phyloP scores from a whole-genome alignment of 2,329 filamentous ascomycete species.

The Exophiala bonariae region DNA sequence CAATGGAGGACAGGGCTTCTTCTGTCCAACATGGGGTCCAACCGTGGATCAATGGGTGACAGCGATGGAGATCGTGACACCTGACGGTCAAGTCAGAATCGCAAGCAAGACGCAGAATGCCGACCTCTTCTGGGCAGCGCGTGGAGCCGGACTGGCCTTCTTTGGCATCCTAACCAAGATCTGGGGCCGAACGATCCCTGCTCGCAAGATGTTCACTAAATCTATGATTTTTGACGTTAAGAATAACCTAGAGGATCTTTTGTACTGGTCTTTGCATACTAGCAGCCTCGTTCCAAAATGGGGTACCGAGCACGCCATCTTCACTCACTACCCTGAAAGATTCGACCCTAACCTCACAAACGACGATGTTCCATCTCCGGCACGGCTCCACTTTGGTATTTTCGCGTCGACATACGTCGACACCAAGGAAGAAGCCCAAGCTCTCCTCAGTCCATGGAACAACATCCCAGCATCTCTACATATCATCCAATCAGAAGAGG shows the following conservation, averaged over 20 bases:
- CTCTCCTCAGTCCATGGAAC: too few relatives aligned
- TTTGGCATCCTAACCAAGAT: conserved; percentile 48
- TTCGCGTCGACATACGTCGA: neutral
- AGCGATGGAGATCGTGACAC: conserved; percentile 9
- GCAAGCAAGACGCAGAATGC: too few relatives aligned
- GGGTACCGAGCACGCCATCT: conserved; percentile 3
- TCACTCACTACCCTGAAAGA: neutral
- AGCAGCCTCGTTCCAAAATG: neutral
- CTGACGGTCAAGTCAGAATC: too few relatives aligned
- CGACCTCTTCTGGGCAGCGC: conserved; percentile 55
- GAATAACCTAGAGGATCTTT: neutral
- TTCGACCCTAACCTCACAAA: neutral
- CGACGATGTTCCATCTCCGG: neutral
- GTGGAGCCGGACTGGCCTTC: conserved; percentile 54
- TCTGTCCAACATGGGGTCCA: conserved; percentile 30
- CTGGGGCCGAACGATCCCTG: conserved; percentile 7
- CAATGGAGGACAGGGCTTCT: conserved; percentile 32
- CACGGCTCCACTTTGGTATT: neutral
- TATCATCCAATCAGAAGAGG: neutral
- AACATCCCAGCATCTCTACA: too few relatives aligned
- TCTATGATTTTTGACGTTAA: conserved; percentile 1
- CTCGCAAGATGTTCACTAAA: conserved; percentile 1
- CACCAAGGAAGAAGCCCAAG: neutral
- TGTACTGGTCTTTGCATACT: neutral
- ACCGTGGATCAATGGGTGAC: conserved; percentile 27